Evolutionary conservation across 768 basidiomycete species (phyloP).

Genomic region (Suillus sp.): DNA sequence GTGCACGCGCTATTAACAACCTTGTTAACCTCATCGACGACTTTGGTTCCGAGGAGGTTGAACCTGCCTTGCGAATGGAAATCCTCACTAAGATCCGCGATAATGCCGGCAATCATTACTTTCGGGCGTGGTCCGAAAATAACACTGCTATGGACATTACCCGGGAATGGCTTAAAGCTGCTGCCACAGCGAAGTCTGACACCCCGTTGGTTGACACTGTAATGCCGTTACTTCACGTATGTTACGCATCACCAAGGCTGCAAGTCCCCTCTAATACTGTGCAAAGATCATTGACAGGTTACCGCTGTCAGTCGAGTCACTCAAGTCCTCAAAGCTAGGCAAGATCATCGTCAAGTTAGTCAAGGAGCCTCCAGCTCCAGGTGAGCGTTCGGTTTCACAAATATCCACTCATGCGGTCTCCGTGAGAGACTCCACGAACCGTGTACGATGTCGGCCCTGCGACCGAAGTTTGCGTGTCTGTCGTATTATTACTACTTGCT

Average conservation of each 20-base stretch:
- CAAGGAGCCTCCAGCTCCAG: conserved; percentile 74
- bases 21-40: conserved; percentile 60
- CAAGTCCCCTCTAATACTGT: conserved; percentile 21
- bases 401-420: conserved; percentile 20
- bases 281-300: conserved; percentile 77
- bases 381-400: conserved; percentile 56
- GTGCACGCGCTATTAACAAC: conserved; percentile 66
- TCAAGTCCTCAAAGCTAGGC: conserved; percentile 75
- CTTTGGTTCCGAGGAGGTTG: conserved; percentile 65
- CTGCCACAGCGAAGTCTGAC: conserved; percentile 57
- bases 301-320: conserved; percentile 68
- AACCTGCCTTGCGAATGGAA: conserved; percentile 65
- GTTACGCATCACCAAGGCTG: conserved; percentile 35
- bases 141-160: conserved; percentile 73
- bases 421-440: conserved; percentile 26
- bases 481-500: conserved; percentile 31
- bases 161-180: conserved; percentile 80
- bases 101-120: conserved; percentile 84
- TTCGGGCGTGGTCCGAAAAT: conserved; percentile 84
- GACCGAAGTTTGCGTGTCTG: conserved; percentile 31
- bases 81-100: conserved; percentile 82
- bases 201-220: conserved; percentile 66
- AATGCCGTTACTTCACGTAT: conserved; percentile 86
- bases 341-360: conserved; percentile 76
- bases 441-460: conserved; percentile 31